These are phyloP conservation scores for Citeromyces matritensis DNA, from an alignment of 805 yeast genomes.

Conservation along the genomic window DNA sequence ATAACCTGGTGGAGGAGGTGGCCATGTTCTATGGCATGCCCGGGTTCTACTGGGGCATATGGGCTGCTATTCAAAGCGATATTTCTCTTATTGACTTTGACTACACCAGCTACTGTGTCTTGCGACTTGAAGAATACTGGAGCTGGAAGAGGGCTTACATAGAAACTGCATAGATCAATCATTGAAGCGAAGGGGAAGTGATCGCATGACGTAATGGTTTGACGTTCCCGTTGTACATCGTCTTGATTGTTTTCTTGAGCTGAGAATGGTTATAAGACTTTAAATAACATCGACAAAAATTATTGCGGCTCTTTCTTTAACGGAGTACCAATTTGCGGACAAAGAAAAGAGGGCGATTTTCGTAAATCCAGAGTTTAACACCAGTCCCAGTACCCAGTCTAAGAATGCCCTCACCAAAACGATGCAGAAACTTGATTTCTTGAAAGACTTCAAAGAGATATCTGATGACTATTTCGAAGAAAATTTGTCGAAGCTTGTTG, in stretches of 20 bases:
- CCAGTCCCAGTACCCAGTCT: neutral
- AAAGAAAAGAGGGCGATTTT: too few relatives aligned
- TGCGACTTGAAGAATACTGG: slow-evolving; percentile 54
- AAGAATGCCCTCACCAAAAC: neutral
- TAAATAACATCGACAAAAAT: too few relatives aligned
- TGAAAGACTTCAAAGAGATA: neutral
- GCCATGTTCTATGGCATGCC: slow-evolving; percentile 59
- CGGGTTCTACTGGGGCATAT: slow-evolving; percentile 75
- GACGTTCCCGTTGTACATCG: too few relatives aligned
- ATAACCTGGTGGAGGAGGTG: slow-evolving; percentile 37
- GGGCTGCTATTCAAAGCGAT: slow-evolving; percentile 65
- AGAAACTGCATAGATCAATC: slow-evolving; percentile 1
- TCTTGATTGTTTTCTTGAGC: too few relatives aligned
- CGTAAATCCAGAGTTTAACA: neutral
- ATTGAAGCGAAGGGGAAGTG: too few relatives aligned
- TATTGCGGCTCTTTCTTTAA: neutral
- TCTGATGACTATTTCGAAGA: neutral
- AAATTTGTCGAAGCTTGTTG: too few relatives aligned
- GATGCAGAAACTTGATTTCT: neutral
- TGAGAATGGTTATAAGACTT: too few relatives aligned
- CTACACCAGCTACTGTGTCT: slow-evolving; percentile 43
- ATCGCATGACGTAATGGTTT: too few relatives aligned
- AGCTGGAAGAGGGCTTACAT: slow-evolving; percentile 34
- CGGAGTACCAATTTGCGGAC: neutral
- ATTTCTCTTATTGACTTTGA: slow-evolving; percentile 62